A percentile compares a stretch with the other conserved stretches of the same genome.
Evolutionary conservation across 345 rosid genomes (phyloP).

Genomic region (Populus deltoides): DNA sequence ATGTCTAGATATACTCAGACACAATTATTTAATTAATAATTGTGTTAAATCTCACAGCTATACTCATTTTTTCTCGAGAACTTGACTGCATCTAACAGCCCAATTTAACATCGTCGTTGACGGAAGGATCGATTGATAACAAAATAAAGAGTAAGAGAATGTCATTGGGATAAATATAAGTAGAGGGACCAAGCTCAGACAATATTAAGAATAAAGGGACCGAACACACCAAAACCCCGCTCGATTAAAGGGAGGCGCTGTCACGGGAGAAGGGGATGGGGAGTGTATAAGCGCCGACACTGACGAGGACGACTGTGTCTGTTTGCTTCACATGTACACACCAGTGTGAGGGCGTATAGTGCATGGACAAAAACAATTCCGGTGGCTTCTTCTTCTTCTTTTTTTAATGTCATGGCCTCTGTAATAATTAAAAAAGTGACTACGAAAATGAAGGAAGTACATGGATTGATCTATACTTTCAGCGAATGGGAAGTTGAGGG

Average conservation of each 20-base stretch:
- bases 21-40: too few species aligned
- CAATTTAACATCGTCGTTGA: neutral
- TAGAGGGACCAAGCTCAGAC: neutral
- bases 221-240: neutral
- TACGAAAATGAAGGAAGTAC: neutral
- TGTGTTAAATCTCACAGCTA: too few species aligned
- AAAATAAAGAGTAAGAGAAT: neutral
- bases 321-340: constrained; percentile 13
- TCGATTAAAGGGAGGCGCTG: neutral
- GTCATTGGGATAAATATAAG: neutral
- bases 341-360: neutral
- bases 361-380: neutral
- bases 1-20: too few species aligned
- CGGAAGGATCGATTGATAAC: neutral
- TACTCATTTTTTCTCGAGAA: too few species aligned
- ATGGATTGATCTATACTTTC: neutral
- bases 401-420: neutral
- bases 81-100: neutral
- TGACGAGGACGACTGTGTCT: neutral
- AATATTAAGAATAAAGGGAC: neutral
- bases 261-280: constrained; percentile 5
- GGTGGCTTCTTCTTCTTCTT: neutral
- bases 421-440: too few species aligned
- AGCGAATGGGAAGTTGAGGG: neutral
- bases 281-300: constrained; percentile 9